Evolutionary conservation across 2,329 filamentous ascomycete species (phyloP), one percentile per base, ranked within the genome.

Genomic region (Ceratocystis cubensis): DNA sequence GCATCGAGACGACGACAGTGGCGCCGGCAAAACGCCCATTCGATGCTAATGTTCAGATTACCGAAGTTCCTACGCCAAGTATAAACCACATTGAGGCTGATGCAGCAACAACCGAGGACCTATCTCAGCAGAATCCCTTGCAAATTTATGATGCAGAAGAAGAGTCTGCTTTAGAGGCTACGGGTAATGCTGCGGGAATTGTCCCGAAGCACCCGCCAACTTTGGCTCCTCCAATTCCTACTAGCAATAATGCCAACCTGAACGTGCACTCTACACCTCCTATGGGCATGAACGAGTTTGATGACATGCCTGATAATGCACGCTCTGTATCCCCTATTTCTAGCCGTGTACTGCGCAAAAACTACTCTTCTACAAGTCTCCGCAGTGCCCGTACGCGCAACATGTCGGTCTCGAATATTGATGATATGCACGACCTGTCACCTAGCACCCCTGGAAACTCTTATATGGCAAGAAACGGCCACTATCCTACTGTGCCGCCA

Each of bases 321-420:
- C 78, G 78, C n/a, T 78, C 81, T 17, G 78, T 75, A 13, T 87
- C 84, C 3, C 84, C 85, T 1, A 77, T 80, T 0, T 73, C 79
- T 8, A 73, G 76, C 37, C 79, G 77, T 33, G 76, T 82, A 8
- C 76, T 88, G 68, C 79, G 82, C 57, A 89, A 88, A 75, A 88
- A 87, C 69, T 85, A 86, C 70, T 89, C 88, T 0, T 86, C 86
- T 0, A 85, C 85, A 0, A 89, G 87, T 71, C 74, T 89, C 62
- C 84, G 83, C 70, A 89, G 88, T 70, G 78, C 91, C 70, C 89
- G 88, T 73, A 83, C 84, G 67, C 85, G 90, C 63, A 91, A 90
- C 69, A 78, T 92, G 71, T 91, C 90, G 0, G 71, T 85, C 8
- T 82, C 84, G 0, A 80, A 84, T 67, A 71, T 82, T 1, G 84